Base-by-base conservation (phyloP, 768 basidiomycete genomes). In the Suillus occidentalis region DNA sequence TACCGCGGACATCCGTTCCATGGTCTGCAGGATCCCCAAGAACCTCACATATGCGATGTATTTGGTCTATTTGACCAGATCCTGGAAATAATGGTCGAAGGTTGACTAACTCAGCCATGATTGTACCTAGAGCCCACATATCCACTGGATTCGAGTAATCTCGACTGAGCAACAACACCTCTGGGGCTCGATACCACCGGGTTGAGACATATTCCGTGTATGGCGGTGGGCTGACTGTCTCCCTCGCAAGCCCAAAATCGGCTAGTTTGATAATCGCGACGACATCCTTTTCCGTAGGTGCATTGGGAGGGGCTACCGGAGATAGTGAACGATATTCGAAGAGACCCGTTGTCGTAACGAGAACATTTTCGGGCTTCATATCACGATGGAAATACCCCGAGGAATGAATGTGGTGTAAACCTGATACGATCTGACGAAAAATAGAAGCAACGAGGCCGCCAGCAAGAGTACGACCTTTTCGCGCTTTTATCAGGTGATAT, bases 161-260 rank as follows among this genome's bases (percentile, higher is more conserved):
- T 63, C 89, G 86, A 71, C 93, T 94, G 66, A 94, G 84, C 47
- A 99, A 84, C 37, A 99, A 83, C 20, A 99, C 95, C 76, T 99
- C 97, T 18, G 97, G 97, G 0, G 97, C 97, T 64, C 97, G 92
- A 78, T 99, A 99, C 97, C 97, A 99, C 47, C 97, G 85, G n/a
- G 97, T 99, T 25, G 95, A 92, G 45, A 99, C 97, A 73, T 99
- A 99, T 80, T 99, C 97, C 34, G 97, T 99, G 75, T 98, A 99
- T 0, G 97, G 97, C 1, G 97, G 97, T 63, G 82, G 77, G 69
- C 93, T 94, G 62, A 81, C 83, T 4, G 91, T 97, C 75, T 97
- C 94, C 56, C 96, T 82, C 16, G 97, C 97, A 61, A 99, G 87
- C 64, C 97, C 97, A 76, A 99, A 99, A 78, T 99, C 97, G 22